phyloP scores from a whole-genome alignment of 345 rosid genomes.

The Gossypium australe region DNA sequence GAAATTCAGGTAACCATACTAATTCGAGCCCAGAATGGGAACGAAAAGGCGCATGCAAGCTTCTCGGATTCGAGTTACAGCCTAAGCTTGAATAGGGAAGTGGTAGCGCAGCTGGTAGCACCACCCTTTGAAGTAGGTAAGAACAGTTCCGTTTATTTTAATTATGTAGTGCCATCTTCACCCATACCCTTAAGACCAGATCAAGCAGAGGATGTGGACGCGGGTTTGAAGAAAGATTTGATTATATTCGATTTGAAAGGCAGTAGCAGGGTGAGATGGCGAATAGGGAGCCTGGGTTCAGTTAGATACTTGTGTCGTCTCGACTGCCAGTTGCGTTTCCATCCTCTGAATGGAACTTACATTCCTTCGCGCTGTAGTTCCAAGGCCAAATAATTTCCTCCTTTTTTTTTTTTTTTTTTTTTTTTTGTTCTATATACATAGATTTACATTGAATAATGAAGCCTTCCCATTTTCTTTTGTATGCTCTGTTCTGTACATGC shows the following conservation, averaged over 20 bases:
- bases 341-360: conserved; percentile 34
- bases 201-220: conserved; percentile 32
- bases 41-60: conserved; percentile 58
- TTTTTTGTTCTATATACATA: not conserved
- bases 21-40: conserved; percentile 59
- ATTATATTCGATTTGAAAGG: conserved; percentile 66
- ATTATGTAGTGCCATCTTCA: conserved; percentile 48
- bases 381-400: conserved; percentile 35
- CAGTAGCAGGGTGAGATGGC: conserved; percentile 56
- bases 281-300: conserved; percentile 64
- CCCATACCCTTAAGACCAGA: conserved; percentile 55
- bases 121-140: conserved; percentile 56
- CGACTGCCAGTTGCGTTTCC: conserved; percentile 61
- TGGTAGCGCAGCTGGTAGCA: conserved; percentile 42
- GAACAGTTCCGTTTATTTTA: conserved; percentile 30
- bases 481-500: not conserved
- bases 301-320: conserved; percentile 46
- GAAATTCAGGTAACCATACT: conserved; percentile 55
- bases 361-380: conserved; percentile 53
- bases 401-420: not conserved
- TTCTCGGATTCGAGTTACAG: conserved; percentile 35
- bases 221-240: conserved; percentile 39
- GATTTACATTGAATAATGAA: not conserved
- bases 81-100: conserved; percentile 42
- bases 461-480: not conserved